Evolutionary conservation across 768 basidiomycete genomes (phyloP), one percentile per base, ranked within the genome.

Genomic region (Fistulinella prunicolor): DNA sequence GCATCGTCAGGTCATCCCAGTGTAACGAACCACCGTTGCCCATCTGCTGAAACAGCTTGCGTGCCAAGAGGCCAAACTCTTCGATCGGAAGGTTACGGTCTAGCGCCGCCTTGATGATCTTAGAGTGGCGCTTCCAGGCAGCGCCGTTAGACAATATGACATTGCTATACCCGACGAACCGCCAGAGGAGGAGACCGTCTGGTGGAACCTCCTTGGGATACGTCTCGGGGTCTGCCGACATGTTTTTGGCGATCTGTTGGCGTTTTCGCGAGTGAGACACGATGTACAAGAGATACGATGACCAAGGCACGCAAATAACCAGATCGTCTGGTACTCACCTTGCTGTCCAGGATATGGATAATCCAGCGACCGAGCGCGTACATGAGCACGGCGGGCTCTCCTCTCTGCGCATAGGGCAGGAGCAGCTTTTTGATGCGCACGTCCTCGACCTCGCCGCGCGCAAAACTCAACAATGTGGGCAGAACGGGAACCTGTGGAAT

Each of bases 31-130:
- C 47, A 22, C 47, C 47, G 3, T 24, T 24, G 13, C 47, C 34
- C 47, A 43, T 43, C 26, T 49, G 28, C 28, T 43, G 37, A 22
- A 43, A 49, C 7, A 49, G 21, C 37, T 43, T 42, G 22, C 22
- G 41, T 4, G 42, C 36, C 42, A 49, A 24, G 16, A 44, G 24
- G 23, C 30, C 42, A 32, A 43, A 43, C 16, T 34, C 32, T 32
- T 34, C 24, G 21, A 43, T 23, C 14, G 42, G 42, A 34, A 34
- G 16, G 32, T 34, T 43, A 9, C 22, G 21, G 22, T 34, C 42
- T 2, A 43, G 42, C 30, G 42, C 42, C n/a, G 30, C 42, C 42
- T 43, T 34, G 40, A 41, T 29, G 26, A 41, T 41, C 40, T 29
- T 34, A 16, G 40, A 42, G 28, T 42, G 40, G 9, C 40, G 26